Evolutionary conservation across 2,329 filamentous ascomycete genomes (phyloP).

Genomic region (Curvularia verruculosa): DNA sequence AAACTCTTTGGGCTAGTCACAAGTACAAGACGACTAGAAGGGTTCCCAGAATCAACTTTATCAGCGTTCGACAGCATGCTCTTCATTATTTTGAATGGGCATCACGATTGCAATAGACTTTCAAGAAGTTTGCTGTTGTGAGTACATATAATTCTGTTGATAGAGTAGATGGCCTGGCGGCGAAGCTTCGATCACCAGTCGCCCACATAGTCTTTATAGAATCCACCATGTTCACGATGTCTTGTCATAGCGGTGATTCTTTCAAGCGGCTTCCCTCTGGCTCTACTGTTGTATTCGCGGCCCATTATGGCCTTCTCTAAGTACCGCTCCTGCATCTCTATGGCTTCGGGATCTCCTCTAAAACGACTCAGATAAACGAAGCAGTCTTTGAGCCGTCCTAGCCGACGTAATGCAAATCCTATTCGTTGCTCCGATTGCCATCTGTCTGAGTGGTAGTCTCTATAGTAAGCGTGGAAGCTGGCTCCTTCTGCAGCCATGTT

Average conservation of each 20-base stretch:
- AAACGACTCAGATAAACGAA: background rate
- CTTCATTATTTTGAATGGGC: background rate
- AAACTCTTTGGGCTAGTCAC: background rate
- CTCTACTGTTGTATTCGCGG: background rate
- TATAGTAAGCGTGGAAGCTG: background rate
- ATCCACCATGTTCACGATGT: no score
- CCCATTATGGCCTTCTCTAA: background rate
- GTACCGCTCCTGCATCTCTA: background rate
- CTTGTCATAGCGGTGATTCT: background rate
- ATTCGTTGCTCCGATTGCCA: background rate
- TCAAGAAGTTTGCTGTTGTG: background rate
- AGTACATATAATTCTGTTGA: background rate
- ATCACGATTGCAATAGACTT: background rate
- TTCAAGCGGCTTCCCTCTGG: background rate
- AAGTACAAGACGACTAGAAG: background rate
- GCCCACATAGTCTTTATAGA: no score
- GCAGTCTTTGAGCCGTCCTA: background rate
- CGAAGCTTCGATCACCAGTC: background rate
- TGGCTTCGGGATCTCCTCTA: no score
- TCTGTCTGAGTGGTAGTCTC: background rate
- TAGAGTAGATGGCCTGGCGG: background rate
- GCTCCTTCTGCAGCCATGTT: background rate
- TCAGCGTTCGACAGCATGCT: background rate
- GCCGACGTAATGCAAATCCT: background rate
- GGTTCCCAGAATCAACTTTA: background rate